A percentile compares a stretch with the other conserved stretches of the same genome.
phyloP scores from a whole-genome alignment of 495 filamentous ascomycete genomes.

The Xylaria palmicola region DNA sequence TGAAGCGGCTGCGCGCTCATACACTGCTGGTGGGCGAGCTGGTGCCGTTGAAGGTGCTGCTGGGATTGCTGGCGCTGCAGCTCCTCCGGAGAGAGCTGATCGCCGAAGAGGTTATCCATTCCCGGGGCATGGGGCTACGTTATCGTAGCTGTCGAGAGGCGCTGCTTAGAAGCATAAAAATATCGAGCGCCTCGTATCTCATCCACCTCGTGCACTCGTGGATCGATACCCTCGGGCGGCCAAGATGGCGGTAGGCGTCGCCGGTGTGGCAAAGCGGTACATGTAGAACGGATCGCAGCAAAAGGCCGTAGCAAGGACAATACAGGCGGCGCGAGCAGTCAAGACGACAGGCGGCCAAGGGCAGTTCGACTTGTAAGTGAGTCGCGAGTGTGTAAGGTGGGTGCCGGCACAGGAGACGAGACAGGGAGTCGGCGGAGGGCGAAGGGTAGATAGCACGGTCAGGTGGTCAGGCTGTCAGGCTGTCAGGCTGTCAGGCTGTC shows the following conservation, averaged over 20 bases:
- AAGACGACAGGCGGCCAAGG: too few relatives aligned
- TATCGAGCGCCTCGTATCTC: background rate
- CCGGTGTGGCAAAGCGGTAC: background rate
- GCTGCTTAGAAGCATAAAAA: background rate
- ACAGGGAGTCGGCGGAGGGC: background rate
- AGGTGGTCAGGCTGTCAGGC: too few relatives aligned
- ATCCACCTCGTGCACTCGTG: background rate
- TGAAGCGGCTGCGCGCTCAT: conserved; percentile 18
- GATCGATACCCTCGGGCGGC: background rate
- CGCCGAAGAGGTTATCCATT: conserved; percentile 37
- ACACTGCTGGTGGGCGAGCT: conserved; percentile 19
- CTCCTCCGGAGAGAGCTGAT: conserved; percentile 47
- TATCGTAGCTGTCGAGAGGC: background rate
- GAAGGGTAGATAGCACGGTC: background rate
- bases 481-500: too few relatives aligned
- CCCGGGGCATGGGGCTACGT: conserved; percentile 5
- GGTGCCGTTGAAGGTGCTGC: conserved; percentile 34
- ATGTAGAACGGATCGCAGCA: background rate
- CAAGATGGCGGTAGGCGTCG: background rate
- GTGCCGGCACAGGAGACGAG: too few relatives aligned
- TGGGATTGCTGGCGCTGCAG: conserved; percentile 39
- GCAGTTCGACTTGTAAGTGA: too few relatives aligned
- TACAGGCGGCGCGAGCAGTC: too few relatives aligned
- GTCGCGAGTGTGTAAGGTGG: background rate
- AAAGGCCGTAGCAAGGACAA: too few relatives aligned